phyloP scores from a whole-genome alignment of 1,139 yeast genomes.

The Yamadazyma triangularis region DNA sequence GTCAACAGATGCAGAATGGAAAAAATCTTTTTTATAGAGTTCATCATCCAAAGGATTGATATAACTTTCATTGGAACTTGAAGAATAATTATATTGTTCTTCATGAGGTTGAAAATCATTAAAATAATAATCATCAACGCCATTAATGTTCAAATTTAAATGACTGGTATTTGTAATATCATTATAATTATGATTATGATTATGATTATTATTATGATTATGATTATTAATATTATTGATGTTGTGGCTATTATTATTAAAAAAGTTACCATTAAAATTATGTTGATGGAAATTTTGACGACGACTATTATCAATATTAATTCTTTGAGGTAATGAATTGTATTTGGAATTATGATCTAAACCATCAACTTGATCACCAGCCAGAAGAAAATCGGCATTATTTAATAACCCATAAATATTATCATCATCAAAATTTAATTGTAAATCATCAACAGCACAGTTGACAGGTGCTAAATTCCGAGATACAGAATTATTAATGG shows the following conservation, averaged over 20 bases:
- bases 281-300: too few species aligned
- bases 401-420: conserved; percentile 21
- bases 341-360: too few species aligned
- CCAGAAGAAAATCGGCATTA: conserved; percentile 11
- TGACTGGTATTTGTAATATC: conserved; percentile 12
- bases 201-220: not conserved
- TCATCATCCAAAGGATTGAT: conserved; percentile 53
- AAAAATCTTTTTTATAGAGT: conserved; percentile 42
- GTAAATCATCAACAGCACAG: conserved; percentile 42
- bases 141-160: conserved; percentile 17
- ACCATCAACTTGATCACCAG: conserved; percentile 2
- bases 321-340: conserved; percentile 4
- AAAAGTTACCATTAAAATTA: not conserved
- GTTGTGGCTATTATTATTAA: not conserved
- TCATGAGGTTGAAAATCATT: conserved; percentile 17
- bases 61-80: conserved; percentile 23
- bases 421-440: conserved; percentile 20
- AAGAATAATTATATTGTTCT: conserved; percentile 13
- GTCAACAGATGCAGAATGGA: not conserved
- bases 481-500: conserved; percentile 5
- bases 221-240: too few species aligned
- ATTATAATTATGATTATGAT: too few species aligned
- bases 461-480: conserved; percentile 13
- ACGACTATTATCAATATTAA: conserved; percentile 1
- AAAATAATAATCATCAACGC: conserved; percentile 15